Base-by-base conservation (phyloP, 1,139 yeast species). In the Sugiyamaella sp. region DNA sequence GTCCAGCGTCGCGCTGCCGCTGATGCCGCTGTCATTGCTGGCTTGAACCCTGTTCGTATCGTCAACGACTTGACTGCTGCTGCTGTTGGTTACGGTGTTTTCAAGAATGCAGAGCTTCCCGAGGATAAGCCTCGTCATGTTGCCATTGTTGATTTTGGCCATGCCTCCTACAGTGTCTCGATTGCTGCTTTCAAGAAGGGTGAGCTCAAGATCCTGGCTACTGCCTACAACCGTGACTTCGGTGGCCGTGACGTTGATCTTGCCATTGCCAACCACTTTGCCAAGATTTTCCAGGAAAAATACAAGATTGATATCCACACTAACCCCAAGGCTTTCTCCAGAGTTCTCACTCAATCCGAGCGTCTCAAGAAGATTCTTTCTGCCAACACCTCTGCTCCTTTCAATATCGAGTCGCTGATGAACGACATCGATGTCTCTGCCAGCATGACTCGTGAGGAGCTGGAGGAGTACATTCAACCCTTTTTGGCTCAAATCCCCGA, bases 11-110 rank as follows among this genome's bases (percentile, higher is more conserved):
- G 96, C 71, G 97, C 97, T 61, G 85, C 95, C 64, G 81, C 90
- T 59, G 99, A 95, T 72, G 97, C 99, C 57, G 93, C 97, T 68
- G 82, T 81, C 71, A 87, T 93, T 72, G 98, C 99, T 59, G 97
- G 97, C 60, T 82, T 93, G 71, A 93, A 93, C 84, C 97, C 99
- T 58, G 97, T 93, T 59, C 87, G 99, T 81, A 85, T 93, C 63
- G 96, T 93, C 67, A 93, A 93, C 73, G 99, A 93, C 73, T 85
- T 89, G 61, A 91, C 99, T 57, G 98, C 99, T 59, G 99, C 99
- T 57, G 98, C 97, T 64, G 97, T 95, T 63, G 96, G 97, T 64
- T 95, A 93, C 78, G 99, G 99, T 80, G 97, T 93, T 59, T 93
- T 93, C 85, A 91, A 93, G 82, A 84, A 88, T 55, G 33, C 46